Evolutionary conservation across 140 eudicot genomes (phyloP), one percentile per base, ranked within the genome.

Genomic region (Anethum foeniculum): DNA sequence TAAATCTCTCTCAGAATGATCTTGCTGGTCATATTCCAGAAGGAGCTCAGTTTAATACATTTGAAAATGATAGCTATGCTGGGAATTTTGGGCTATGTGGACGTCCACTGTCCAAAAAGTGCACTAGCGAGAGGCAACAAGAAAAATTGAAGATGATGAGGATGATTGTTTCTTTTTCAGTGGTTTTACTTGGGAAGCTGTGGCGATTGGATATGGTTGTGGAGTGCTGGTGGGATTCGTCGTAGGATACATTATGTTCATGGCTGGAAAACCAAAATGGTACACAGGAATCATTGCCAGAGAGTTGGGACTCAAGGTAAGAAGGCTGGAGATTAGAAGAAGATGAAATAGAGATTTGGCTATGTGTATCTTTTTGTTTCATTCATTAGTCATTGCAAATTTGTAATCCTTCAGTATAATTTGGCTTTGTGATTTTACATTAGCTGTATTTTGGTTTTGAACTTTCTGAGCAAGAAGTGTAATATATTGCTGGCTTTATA

Each of bases 111-210:
- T 67, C 73, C 21, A 67, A 30, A 30, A 32, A 14, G 23, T 67
- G 43, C 41, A 67, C 1, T 15, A 30, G 21, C 1, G 2, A 30
- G 73, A 32, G 9, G 9, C 12, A 15, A 67, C 21, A 67, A 30
- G n/a, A 71, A 71, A 18, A 18, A 7, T 6, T 18, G 76, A 38
- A 30, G 69, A 60, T 9, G 34, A 60, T 60, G 69, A 60, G 48
- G 49, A 71, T 71, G 49, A 71, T 71, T 9, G 4, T 30, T 34
- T 30, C 27, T 71, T 71, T 34, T 34, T 38, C 15, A 34, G 76
- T 38, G 76, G 76, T 25, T 60, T 60, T 60, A 60, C 69, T 25
- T 60, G 69, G 69, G 69, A 60, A 60, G 32, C 18, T 60, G 75
- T 32, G 46, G 39, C 0, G 11, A 68, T 68, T 3, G 44, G 75